Conservation (phyloP, 371 early-diverging fungal genomes). For the Dichotomocladium elegans region DNA sequence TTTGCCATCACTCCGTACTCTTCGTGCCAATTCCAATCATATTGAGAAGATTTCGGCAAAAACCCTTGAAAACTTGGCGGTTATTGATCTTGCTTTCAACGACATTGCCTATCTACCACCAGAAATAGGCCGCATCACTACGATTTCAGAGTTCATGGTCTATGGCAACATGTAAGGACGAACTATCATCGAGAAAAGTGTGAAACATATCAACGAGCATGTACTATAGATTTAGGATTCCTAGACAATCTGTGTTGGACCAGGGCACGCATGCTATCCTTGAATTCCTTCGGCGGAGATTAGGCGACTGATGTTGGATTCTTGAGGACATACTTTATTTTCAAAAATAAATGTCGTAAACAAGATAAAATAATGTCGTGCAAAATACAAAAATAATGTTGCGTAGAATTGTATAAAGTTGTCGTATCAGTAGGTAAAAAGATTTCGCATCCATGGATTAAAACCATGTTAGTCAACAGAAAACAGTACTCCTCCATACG, state of each 20-base stretch:
- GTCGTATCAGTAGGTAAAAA: too few species aligned
- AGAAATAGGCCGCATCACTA: conserved; percentile 44
- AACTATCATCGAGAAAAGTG: neutral
- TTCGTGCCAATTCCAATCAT: conserved; percentile 48
- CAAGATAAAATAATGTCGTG: too few species aligned
- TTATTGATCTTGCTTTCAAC: conserved; percentile 58
- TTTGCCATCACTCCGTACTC: conserved; percentile 46
- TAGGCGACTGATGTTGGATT: conserved; percentile 4
- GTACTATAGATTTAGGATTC: conserved; percentile 51
- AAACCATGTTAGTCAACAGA: too few species aligned
- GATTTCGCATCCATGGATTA: too few species aligned
- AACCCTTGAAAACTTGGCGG: conserved; percentile 42
- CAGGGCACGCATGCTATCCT: conserved; percentile 60
- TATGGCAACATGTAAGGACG: conserved; percentile 54
- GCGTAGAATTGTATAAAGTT: too few species aligned
- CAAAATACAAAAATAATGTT: too few species aligned
- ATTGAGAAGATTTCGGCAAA: conserved; percentile 42
- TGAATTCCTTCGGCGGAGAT: conserved; percentile 48
- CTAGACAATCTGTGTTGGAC: conserved; percentile 57
- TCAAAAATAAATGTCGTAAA: too few species aligned
- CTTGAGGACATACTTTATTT: too few species aligned
- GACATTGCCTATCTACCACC: conserved; percentile 60
- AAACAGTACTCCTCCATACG: too few species aligned
- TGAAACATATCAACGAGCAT: neutral
- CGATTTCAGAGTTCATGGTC: conserved; percentile 47